Evolutionary conservation across 116 monocot genomes (phyloP).

Genomic region (Trichopus zeylanicus): DNA sequence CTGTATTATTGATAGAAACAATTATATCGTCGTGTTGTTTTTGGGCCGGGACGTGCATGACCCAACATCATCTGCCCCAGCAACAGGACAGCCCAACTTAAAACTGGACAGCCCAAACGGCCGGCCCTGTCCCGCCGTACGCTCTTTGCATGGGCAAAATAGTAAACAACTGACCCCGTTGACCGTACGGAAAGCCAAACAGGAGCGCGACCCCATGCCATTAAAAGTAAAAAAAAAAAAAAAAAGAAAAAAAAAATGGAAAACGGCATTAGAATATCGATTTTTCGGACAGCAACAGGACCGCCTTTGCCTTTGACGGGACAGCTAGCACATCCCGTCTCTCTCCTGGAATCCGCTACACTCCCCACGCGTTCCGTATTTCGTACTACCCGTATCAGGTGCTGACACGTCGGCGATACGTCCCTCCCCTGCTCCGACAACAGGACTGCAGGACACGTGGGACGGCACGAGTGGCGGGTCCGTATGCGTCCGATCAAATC

Average conservation of each 20-base stretch:
- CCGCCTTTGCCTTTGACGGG: neutral
- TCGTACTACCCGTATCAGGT: neutral
- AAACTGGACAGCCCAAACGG: neutral
- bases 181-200: neutral
- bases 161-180: neutral
- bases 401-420: neutral
- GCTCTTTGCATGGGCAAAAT: neutral
- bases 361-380: neutral
- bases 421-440: neutral
- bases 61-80: no score
- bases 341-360: no score
- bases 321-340: neutral
- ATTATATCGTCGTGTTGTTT: no score
- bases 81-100: no score
- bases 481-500: neutral
- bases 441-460: neutral
- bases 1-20: no score
- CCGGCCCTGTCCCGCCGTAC: neutral
- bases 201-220: neutral
- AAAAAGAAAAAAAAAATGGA: neutral
- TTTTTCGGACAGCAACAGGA: neutral
- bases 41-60: no score
- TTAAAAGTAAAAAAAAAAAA: neutral
- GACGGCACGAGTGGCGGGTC: neutral
- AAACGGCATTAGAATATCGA: neutral